phyloP scores from a whole-genome alignment of 805 yeast species.

The Ogataea philodendri region DNA sequence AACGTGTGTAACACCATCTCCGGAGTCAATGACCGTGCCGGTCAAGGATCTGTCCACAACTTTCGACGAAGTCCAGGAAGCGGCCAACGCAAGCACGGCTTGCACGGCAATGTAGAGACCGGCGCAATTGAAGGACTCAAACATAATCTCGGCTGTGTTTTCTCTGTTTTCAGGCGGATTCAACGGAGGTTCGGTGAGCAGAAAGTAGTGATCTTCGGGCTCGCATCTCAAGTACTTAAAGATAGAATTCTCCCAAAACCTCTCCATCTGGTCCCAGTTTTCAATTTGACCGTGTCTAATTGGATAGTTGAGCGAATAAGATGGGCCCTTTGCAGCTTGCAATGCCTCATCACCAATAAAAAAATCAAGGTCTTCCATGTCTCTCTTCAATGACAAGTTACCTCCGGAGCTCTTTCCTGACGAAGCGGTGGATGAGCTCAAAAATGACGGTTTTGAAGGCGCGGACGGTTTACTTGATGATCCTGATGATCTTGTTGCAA shows the following conservation, averaged over 20 bases:
- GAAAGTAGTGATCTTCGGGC: conserved; percentile 97
- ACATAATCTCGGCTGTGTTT: conserved; percentile 97
- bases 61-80: conserved; percentile 97
- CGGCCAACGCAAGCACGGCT: conserved; percentile 97
- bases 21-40: conserved; percentile 97
- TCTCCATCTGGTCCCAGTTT: conserved; percentile 99
- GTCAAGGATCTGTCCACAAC: conserved; percentile 93
- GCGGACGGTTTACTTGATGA: conserved; percentile 41
- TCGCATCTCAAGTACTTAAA: conserved; percentile 96
- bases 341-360: conserved; percentile 95
- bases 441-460: conserved; percentile 47
- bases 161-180: conserved; percentile 99
- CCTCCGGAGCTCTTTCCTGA: conserved; percentile 33
- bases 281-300: conserved; percentile 97
- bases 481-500: conserved; percentile 65
- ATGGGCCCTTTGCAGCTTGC: conserved; percentile 84
- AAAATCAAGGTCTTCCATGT: conserved; percentile 91
- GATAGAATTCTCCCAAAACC: conserved; percentile 97
- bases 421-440: conserved; percentile 29
- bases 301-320: conserved; percentile 86
- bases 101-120: conserved; percentile 98
- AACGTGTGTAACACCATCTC: conserved; percentile 99
- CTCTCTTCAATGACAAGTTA: conserved; percentile 63
- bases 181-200: conserved; percentile 96
- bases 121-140: conserved; percentile 97